Evolutionary conservation across 2,329 filamentous ascomycete species (phyloP).

Genomic region (Rutstroemia sp.): DNA sequence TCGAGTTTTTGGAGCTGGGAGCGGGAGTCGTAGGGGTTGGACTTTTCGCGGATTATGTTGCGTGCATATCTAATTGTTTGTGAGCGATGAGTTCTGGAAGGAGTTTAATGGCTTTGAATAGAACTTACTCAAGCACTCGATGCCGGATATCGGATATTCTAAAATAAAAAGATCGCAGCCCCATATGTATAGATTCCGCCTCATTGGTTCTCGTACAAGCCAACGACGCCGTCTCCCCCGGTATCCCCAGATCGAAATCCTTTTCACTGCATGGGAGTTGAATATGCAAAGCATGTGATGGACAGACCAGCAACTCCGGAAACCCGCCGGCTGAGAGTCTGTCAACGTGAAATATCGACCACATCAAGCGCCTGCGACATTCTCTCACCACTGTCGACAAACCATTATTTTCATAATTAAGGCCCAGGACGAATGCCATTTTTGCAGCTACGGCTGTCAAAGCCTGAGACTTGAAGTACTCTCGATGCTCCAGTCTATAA

Average conservation of each 20-base stretch:
- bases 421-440: constrained; percentile 5
- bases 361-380: constrained; percentile 5
- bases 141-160: constrained; percentile 8
- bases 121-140: constrained; percentile 5
- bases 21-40: constrained; percentile 4
- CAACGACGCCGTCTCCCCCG: constrained; percentile 6
- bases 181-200: constrained; percentile 7
- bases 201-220: background rate
- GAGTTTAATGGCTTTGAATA: background rate
- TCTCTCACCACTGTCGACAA: constrained; percentile 6
- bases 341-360: constrained; percentile 9
- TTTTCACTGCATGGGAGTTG: constrained; percentile 8
- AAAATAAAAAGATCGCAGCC: constrained; percentile 7
- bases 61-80: background rate
- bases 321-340: constrained; percentile 7
- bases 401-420: constrained; percentile 8
- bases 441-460: constrained; percentile 8
- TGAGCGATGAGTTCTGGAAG: background rate
- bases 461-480: constrained; percentile 6
- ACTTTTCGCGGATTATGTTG: constrained; percentile 5
- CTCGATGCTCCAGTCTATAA: constrained; percentile 4
- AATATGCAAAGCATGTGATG: constrained; percentile 8
- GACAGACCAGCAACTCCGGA: constrained; percentile 7
- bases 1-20: constrained; percentile 3
- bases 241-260: constrained; percentile 9